A percentile compares a stretch with the other conserved stretches of the same genome.
Conservation (phyloP, 208 protist species). For the Phytomonas sp. region DNA sequence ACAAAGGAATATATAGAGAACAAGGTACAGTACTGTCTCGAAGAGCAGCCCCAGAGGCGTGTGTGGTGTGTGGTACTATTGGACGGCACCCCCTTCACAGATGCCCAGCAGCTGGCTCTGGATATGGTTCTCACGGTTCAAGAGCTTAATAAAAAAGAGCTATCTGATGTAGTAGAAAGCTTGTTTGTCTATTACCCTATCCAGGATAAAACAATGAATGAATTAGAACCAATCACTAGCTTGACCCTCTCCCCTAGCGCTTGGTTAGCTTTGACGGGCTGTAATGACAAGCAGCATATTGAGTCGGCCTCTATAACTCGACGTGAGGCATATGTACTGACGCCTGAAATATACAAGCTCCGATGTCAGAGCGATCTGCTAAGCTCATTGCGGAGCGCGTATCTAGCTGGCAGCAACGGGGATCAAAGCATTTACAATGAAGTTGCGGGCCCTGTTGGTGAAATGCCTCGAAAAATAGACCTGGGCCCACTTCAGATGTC, state of each 20-base stretch:
- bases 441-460: background rate
- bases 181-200: conserved; percentile 1
- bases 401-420: conserved; percentile 6
- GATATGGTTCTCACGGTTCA: background rate
- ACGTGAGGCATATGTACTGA: conserved; percentile 14
- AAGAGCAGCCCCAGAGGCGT: conserved; percentile 40
- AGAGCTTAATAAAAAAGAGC: background rate
- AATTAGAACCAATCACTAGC: background rate
- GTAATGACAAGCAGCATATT: background rate
- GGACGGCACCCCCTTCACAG: conserved; percentile 5
- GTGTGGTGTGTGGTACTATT: conserved; percentile 67
- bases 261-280: background rate
- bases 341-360: conserved; percentile 22
- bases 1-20: conserved; percentile 32
- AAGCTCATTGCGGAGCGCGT: conserved; percentile 34
- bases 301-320: background rate
- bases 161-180: background rate
- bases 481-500: background rate
- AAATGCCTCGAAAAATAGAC: background rate
- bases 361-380: conserved; percentile 75
- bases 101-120: background rate
- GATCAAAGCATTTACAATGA: background rate
- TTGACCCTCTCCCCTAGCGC: background rate
- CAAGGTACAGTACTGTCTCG: conserved; percentile 59
- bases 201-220: background rate